Percentiles rank a stretch among this genome's conserved stretches.
Conservation (phyloP, 805 yeast genomes). For the Lipomyces sp. region DNA sequence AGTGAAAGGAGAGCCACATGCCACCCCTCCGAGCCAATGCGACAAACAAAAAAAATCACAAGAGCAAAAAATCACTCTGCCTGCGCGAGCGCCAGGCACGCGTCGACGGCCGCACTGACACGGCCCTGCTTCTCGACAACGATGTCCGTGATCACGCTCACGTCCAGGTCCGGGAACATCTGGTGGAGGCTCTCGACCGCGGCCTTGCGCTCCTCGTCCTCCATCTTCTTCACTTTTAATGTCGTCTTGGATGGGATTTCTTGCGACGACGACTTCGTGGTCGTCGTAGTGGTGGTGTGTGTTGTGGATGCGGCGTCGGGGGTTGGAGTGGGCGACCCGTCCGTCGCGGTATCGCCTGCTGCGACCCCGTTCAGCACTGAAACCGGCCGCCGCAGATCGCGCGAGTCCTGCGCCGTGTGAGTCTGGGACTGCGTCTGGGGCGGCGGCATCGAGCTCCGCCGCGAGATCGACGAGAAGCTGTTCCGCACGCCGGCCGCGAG, state of each 20-base stretch:
- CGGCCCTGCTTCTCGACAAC: conserved; percentile 61
- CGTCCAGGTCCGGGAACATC: conserved; percentile 75
- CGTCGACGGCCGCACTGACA: conserved; percentile 72
- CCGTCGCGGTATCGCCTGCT: too few relatives aligned
- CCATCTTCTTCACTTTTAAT: conserved; percentile 39
- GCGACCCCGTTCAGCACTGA: too few relatives aligned
- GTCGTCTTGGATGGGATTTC: not conserved
- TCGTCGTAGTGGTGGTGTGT: not conserved
- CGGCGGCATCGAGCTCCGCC: conserved; percentile 13
- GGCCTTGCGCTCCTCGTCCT: conserved; percentile 45
- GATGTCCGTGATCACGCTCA: conserved; percentile 65
- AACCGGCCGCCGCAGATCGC: not conserved
- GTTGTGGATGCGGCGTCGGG: not conserved
- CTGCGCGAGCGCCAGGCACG: conserved; percentile 42
- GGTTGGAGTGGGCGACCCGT: conserved; percentile 2
- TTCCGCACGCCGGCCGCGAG: not conserved
- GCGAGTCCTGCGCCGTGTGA: not conserved
- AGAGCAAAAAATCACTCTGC: too few relatives aligned
- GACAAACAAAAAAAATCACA: too few relatives aligned
- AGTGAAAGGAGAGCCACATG: too few relatives aligned
- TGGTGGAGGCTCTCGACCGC: conserved; percentile 52
- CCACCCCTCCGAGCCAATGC: too few relatives aligned
- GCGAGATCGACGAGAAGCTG: not conserved
- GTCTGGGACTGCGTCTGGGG: not conserved
- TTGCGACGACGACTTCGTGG: not conserved